Conservation (phyloP, 306 rosid species). For the Citrullus colocynthis region DNA sequence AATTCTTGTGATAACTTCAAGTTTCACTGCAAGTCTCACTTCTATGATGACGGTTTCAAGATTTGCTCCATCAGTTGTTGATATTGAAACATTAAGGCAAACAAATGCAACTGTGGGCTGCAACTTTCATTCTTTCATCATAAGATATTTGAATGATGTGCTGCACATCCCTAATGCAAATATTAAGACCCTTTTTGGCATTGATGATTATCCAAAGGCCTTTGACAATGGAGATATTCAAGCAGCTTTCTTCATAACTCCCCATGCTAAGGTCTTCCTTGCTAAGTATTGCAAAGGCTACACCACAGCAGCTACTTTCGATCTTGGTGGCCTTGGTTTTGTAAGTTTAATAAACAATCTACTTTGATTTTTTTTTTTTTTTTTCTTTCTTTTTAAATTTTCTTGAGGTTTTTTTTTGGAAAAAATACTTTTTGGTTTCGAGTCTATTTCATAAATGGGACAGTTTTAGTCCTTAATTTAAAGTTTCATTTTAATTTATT, state of each 20-base stretch:
- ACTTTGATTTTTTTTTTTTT: too few relatives aligned
- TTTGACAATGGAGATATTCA: constrained; percentile 30
- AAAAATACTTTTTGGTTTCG: too few relatives aligned
- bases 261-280: constrained; percentile 56
- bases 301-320: constrained; percentile 22
- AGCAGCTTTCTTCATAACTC: constrained; percentile 51
- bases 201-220: constrained; percentile 35
- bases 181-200: constrained; percentile 16
- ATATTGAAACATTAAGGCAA: constrained; percentile 26
- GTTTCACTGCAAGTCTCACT: constrained; percentile 48
- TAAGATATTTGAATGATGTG: constrained; percentile 19
- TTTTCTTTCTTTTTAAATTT: too few relatives aligned
- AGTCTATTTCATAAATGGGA: too few relatives aligned
- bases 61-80: constrained; percentile 31
- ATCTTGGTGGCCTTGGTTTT: constrained; percentile 50
- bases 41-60: constrained; percentile 38
- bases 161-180: constrained; percentile 22
- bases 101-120: constrained; percentile 40
- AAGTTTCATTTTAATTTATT: too few relatives aligned
- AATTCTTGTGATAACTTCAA: constrained; percentile 29
- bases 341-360: constrained; percentile 13
- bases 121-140: constrained; percentile 35
- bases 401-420: too few relatives aligned
- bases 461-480: too few relatives aligned
- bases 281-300: constrained; percentile 41